A percentile compares a stretch with the other conserved stretches of the same genome.
phyloP scores from a whole-genome alignment of 306 rosid genomes.

The Benincasa hispida region DNA sequence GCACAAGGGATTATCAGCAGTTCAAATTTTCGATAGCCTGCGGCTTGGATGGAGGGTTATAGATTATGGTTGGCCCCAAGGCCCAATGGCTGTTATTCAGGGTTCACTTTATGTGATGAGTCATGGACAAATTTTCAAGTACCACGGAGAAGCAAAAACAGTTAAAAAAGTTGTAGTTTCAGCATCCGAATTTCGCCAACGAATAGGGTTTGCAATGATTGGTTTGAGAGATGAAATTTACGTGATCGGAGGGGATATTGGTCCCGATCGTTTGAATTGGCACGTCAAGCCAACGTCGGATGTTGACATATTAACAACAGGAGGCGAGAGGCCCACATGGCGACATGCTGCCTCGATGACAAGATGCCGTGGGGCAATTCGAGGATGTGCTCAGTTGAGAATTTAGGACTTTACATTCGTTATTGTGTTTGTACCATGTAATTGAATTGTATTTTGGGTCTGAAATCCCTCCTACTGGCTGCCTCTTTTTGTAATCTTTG shows the following conservation, averaged over 20 bases:
- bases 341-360: conserved; percentile 80
- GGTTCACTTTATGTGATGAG: conserved; percentile 79
- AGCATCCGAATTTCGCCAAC: conserved; percentile 65
- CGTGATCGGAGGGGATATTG: conserved; percentile 78
- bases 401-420: conserved; percentile 33
- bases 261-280: conserved; percentile 73
- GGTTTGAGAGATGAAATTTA: conserved; percentile 63
- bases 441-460: conserved; percentile 1
- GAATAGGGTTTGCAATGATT: conserved; percentile 82
- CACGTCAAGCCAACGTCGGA: conserved; percentile 67
- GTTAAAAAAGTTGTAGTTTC: conserved; percentile 37
- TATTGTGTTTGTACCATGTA: neutral
- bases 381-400: conserved; percentile 78
- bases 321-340: conserved; percentile 78
- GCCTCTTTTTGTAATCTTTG: conserved; percentile 3
- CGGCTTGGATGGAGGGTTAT: conserved; percentile 60
- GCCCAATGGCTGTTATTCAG: conserved; percentile 74
- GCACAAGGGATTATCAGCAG: conserved; percentile 84
- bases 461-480: neutral
- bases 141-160: conserved; percentile 31
- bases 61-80: conserved; percentile 78
- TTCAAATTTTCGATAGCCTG: conserved; percentile 62
- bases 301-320: conserved; percentile 75
- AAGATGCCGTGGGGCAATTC: conserved; percentile 71
- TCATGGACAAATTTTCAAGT: conserved; percentile 54